Conservation (phyloP, 257 asterid genomes). For the Ocimum tenuiflorum region DNA sequence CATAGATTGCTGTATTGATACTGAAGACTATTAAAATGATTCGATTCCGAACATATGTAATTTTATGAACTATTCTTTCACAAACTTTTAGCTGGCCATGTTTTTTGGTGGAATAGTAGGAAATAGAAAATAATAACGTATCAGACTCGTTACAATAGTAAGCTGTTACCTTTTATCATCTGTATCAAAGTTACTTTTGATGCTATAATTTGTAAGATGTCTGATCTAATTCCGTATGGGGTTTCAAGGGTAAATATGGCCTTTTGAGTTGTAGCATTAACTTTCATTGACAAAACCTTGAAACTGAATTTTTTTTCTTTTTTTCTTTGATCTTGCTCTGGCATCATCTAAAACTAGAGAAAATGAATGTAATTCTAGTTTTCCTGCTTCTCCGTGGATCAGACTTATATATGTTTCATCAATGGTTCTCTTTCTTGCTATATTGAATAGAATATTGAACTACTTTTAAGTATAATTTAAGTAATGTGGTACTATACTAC, state of each 20-base stretch:
- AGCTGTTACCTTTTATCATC: neutral
- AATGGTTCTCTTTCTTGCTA: conserved; percentile 7
- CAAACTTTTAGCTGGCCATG: neutral
- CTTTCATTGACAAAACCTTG: conserved; percentile 4
- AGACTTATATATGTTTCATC: conserved; percentile 3
- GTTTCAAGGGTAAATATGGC: neutral
- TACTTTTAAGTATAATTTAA: neutral
- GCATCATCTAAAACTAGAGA: neutral
- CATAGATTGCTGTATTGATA: neutral
- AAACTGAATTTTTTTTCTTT: no score
- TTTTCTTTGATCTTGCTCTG: conserved; percentile 2
- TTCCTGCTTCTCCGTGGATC: conserved; percentile 8
- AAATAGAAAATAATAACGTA: neutral
- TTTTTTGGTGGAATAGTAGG: neutral
- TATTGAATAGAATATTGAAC: neutral
- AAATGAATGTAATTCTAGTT: neutral
- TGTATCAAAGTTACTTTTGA: neutral
- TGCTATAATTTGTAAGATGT: neutral
- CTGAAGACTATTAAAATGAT: neutral
- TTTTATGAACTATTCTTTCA: neutral
- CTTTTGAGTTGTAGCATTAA: neutral
- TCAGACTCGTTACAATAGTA: neutral
- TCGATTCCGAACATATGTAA: neutral
- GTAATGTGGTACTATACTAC: conserved; percentile 30
- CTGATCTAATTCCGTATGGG: neutral